Conservation (phyloP, 768 basidiomycete genomes). For the Lactarius tabidus region DNA sequence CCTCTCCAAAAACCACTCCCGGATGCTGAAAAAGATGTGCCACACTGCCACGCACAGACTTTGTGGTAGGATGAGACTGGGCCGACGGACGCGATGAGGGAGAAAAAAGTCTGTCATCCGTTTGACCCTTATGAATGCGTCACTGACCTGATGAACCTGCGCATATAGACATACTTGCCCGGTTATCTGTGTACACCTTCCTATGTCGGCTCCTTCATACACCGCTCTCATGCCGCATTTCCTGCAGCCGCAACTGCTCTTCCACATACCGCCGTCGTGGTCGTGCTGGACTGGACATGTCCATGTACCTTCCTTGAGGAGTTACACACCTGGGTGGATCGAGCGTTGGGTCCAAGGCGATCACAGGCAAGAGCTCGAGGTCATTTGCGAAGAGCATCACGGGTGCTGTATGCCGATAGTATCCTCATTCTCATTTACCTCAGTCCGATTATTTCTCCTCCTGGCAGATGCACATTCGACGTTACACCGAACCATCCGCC, state of each 20-base stretch:
- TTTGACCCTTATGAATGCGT: slow-evolving; percentile 34
- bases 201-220: slow-evolving; percentile 66
- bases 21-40: slow-evolving; percentile 55
- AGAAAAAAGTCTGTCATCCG: slow-evolving; percentile 71
- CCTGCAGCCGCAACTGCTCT: slow-evolving; percentile 64
- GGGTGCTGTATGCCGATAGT: slow-evolving; percentile 52
- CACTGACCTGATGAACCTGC: no score
- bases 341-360: no score
- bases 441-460: slow-evolving; percentile 34
- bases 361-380: no score
- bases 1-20: no score
- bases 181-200: slow-evolving; percentile 85
- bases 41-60: slow-evolving; percentile 58
- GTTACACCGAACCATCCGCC: slow-evolving; percentile 78
- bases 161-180: slow-evolving; percentile 88
- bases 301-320: no score
- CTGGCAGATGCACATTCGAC: slow-evolving; percentile 80
- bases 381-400: no score
- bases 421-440: slow-evolving; percentile 15
- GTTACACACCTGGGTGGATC: no score
- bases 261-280: slow-evolving; percentile 71
- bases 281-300: slow-evolving; percentile 79
- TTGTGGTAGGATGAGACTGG: slow-evolving; percentile 90
- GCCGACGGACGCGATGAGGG: no score
- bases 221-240: slow-evolving; percentile 73